Evolutionary conservation across 805 yeast species (phyloP).

Genomic region (Lipomyces starkeyi): DNA sequence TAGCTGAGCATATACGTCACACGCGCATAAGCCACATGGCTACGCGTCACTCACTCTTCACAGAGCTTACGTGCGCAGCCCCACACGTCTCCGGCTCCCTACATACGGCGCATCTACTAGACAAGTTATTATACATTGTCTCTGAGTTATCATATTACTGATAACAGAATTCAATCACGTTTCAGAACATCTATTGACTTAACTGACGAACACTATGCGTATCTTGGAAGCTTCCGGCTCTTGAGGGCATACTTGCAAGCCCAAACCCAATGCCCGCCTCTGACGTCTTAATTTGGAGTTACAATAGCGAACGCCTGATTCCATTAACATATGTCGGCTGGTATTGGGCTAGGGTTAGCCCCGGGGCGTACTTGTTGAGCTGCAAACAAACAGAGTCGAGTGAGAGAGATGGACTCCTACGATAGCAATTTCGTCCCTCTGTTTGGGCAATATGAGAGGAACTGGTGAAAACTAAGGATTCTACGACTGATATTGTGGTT

Average conservation of each 20-base stretch:
- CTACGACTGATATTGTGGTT: no score
- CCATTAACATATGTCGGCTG: no score
- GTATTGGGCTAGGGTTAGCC: no score
- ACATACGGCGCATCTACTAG: no score
- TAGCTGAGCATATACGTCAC: background rate
- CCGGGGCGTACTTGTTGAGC: no score
- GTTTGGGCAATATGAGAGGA: no score
- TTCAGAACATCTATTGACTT: background rate
- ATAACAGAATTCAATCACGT: background rate
- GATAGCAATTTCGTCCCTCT: no score
- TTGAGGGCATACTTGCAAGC: background rate
- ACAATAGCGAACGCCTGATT: no score
- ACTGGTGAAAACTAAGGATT: no score
- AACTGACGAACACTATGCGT: background rate
- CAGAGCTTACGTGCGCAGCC: background rate
- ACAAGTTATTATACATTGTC: background rate
- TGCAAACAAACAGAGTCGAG: no score
- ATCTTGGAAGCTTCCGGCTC: background rate
- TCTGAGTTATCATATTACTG: background rate
- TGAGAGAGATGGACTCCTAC: no score
- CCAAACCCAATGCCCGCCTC: background rate
- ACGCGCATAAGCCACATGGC: background rate
- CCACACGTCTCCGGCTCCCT: background rate
- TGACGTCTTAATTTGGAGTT: no score
- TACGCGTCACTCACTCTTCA: background rate